Conservation (phyloP, 2,329 filamentous ascomycete species). For the Epichloe sibirici region DNA sequence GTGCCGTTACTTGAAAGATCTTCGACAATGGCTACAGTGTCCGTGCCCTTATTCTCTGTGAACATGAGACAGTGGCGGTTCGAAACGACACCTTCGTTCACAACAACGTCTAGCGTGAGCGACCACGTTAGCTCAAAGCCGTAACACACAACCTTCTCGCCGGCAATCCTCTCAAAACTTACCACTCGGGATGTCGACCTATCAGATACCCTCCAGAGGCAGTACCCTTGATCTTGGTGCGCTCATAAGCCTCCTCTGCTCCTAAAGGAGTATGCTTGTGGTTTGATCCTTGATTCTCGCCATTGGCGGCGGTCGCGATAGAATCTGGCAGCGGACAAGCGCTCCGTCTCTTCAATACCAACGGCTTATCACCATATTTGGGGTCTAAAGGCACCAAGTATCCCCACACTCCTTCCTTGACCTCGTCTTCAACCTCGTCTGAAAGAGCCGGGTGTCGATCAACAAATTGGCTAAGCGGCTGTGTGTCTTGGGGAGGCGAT, state of each 20-base stretch:
- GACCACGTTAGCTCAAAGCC: not conserved
- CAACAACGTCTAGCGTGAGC: conserved; percentile 44
- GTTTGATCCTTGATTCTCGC: conserved; percentile 24
- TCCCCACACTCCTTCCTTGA: conserved; percentile 81
- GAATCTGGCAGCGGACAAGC: conserved; percentile 51
- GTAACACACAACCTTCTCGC: not conserved
- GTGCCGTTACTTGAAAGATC: conserved; percentile 95
- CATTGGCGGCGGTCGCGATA: conserved; percentile 22
- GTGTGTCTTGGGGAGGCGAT: conserved; percentile 52
- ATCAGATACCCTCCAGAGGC: conserved; percentile 79
- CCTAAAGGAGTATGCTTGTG: conserved; percentile 35
- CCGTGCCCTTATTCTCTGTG: conserved; percentile 43
- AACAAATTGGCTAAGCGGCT: conserved; percentile 57
- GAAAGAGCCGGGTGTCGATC: conserved; percentile 59
- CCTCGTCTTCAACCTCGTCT: conserved; percentile 77
- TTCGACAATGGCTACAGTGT: conserved; percentile 66
- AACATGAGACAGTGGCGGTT: conserved; percentile 72
- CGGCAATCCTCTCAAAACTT: conserved; percentile 24
- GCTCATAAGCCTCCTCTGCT: conserved; percentile 49
- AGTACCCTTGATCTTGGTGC: conserved; percentile 46
- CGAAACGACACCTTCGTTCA: conserved; percentile 70
- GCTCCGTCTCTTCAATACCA: conserved; percentile 62
- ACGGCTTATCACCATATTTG: conserved; percentile 50
- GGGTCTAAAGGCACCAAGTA: conserved; percentile 77
- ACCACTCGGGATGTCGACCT: conserved; percentile 89